Conservation (phyloP, 2,329 filamentous ascomycete genomes). For the Diaporthe vexans region DNA sequence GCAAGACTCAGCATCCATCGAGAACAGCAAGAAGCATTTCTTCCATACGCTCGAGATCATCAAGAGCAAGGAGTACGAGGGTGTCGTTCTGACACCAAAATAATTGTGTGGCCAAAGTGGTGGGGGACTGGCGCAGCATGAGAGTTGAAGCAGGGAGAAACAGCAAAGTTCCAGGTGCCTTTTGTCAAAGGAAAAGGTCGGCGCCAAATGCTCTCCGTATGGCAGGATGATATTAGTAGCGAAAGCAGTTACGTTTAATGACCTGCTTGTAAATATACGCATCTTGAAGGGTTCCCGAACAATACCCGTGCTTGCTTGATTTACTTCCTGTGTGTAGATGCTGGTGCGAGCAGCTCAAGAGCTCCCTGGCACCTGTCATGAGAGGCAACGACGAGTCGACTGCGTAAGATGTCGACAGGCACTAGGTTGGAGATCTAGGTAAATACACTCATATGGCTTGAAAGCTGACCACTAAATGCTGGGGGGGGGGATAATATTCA, state of each 20-base stretch:
- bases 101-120: constrained; percentile 45
- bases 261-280: constrained; percentile 35
- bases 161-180: not conserved
- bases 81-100: constrained; percentile 80
- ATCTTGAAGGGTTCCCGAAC: not conserved
- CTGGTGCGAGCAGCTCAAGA: not conserved
- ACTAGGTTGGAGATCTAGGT: no score
- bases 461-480: not conserved
- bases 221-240: constrained; percentile 13
- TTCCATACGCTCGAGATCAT: constrained; percentile 96
- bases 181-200: not conserved
- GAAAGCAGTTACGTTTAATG: constrained; percentile 28
- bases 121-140: not conserved
- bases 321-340: not conserved
- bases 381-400: not conserved
- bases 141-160: not conserved
- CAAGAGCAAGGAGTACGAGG: constrained; percentile 90
- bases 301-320: no score
- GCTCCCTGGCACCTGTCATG: no score
- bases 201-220: not conserved
- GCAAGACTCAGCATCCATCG: constrained; percentile 83
- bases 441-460: not conserved
- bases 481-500: not conserved
- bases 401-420: not conserved
- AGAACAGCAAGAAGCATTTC: constrained; percentile 94